Evolutionary conservation across 1,284 basidiomycete genomes (phyloP), one percentile per base, ranked within the genome.

Genomic region (Coniferiporia sulphurascens): DNA sequence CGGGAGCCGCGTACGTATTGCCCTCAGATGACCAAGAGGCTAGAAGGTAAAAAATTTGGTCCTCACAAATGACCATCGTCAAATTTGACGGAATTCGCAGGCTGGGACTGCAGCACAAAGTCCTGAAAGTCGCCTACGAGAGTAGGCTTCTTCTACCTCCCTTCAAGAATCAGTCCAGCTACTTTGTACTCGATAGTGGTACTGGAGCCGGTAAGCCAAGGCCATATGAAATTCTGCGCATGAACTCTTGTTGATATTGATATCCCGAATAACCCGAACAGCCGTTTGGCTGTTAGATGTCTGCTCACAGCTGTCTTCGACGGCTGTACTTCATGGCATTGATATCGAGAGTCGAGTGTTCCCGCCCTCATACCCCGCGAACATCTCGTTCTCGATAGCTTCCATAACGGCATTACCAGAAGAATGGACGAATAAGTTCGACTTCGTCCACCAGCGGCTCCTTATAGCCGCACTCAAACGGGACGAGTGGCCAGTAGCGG

Each of bases 371-470:
- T 38, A 46, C 10, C 52, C 58, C 4, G 4, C 44, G 10, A 67
- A 66, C 50, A 48, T 63, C 36, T 58, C 36, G 17, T 62, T 66
- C 41, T 53, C 58, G 12, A 35, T 54, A 7, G 58, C 56, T 19
- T 66, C 66, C 15, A 52, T 63, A 10, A 57, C 62, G 12, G 56
- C 58, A 43, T 57, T 67, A 15, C 65, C 66, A 5, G 12, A 21
- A 21, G 60, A 64, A 3, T 67, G 65, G 65, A 59, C 51, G 17
- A 60, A 64, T 55, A 55, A 44, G 15, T 67, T 67, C 54, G 62
- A 63, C 44, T 56, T 65, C 17, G 63, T 68, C 35, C 63, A 66
- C 60, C 66, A 66, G 54, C 63, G 65, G n/a, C 60, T 67, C 15
- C 56, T 68, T 27, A 48, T 61, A 1, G 55, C 51, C n/a, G 66